Conservation (phyloP, 2,329 filamentous ascomycete genomes). For the Venturia effusa region DNA sequence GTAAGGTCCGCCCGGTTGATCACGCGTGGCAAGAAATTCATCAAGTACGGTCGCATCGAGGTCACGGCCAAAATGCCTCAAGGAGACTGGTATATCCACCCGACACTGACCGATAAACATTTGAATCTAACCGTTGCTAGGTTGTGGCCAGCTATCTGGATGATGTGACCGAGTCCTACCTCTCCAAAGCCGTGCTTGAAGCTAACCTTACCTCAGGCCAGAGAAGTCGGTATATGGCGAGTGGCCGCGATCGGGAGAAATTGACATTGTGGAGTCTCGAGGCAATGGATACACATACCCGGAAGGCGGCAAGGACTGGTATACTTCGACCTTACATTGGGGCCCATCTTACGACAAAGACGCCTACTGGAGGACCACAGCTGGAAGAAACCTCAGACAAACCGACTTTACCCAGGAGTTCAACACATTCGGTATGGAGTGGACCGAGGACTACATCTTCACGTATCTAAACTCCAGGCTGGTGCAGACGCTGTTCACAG, state of each 20-base stretch:
- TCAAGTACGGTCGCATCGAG: constrained; percentile 42
- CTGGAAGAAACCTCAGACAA: constrained; percentile 19
- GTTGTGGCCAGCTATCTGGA: constrained; percentile 38
- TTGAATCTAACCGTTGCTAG: constrained; percentile 14
- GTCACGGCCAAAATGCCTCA: constrained; percentile 41
- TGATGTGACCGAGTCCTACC: too few species aligned
- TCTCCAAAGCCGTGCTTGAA: too few species aligned
- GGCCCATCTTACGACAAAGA: constrained; percentile 22
- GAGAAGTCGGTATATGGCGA: constrained; percentile 21
- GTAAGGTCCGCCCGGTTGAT: constrained; percentile 38
- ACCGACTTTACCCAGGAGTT: constrained; percentile 30
- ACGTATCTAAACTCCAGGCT: constrained; percentile 40
- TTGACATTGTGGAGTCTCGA: constrained; percentile 41
- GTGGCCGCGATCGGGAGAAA: constrained; percentile 44
- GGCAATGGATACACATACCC: constrained; percentile 35
- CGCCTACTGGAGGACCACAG: constrained; percentile 22
- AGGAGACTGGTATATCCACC: constrained; percentile 30
- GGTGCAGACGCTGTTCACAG: constrained; percentile 64
- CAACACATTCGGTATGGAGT: constrained; percentile 44
- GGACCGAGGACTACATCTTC: constrained; percentile 42
- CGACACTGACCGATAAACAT: too few species aligned
- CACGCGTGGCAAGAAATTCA: constrained; percentile 34
- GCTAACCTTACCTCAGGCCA: not conserved
- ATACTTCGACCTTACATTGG: constrained; percentile 40
- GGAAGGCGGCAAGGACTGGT: constrained; percentile 41